Evolutionary conservation across 257 asterid species (phyloP).

Genomic region (Nicotiana attenuata): DNA sequence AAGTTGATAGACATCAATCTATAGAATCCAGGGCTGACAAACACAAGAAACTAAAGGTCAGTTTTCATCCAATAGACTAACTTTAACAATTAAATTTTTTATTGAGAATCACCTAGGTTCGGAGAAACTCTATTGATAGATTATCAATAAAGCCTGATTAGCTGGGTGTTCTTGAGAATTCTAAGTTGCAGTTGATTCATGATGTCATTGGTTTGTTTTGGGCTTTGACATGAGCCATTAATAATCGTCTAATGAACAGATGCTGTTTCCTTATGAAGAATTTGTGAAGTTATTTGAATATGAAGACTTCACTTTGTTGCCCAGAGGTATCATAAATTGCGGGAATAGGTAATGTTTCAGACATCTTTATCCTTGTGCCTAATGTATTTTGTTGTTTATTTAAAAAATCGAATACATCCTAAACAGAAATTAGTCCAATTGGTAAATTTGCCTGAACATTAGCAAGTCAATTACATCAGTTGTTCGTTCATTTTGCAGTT

Average conservation of each 20-base stretch:
- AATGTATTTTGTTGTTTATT: background rate
- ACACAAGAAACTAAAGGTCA: slow-evolving; percentile 60
- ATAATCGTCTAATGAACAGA: slow-evolving; percentile 37
- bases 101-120: background rate
- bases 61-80: background rate
- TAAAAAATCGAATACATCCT: background rate
- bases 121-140: background rate
- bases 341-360: slow-evolving; percentile 63
- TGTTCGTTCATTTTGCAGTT: slow-evolving; percentile 43
- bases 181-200: slow-evolving; percentile 9
- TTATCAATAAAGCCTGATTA: background rate
- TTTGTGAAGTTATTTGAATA: slow-evolving; percentile 65
- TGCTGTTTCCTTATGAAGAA: slow-evolving; percentile 86
- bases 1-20: slow-evolving; percentile 38
- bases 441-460: background rate
- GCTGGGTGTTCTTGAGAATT: background rate
- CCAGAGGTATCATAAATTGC: slow-evolving; percentile 75
- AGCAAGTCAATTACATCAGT: background rate
- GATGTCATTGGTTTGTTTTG: background rate
- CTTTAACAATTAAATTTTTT: no score
- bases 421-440: background rate
- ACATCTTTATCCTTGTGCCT: slow-evolving; percentile 6
- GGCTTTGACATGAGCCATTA: slow-evolving; percentile 2
- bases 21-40: slow-evolving; percentile 29
- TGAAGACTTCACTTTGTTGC: slow-evolving; percentile 46